Base-by-base conservation (phyloP, 169 alveolate species). In the Theileria sp. region DNA sequence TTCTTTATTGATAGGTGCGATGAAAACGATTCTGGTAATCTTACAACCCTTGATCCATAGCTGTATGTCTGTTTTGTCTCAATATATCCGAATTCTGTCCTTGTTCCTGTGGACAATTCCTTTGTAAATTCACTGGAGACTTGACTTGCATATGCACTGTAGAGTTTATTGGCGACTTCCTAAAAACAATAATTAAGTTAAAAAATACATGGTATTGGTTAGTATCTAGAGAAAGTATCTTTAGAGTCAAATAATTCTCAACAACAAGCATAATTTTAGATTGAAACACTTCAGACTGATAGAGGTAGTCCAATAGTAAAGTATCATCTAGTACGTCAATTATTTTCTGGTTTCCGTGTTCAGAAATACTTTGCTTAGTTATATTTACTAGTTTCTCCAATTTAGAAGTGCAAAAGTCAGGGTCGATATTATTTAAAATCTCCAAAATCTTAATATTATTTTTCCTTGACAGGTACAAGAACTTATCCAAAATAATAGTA, bases 81-180 rank as follows among this genome's bases (percentile, higher is more conserved):
- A 26, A 17, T 23, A 61, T 60, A 15, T 7, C 72, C 34, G 26
- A 7, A 30, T 23, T 23, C 36, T 51, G 54, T 23, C 26, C 44
- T 70, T n/a, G 78, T 17, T 25, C 61, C 73, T 34, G 75, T 66
- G 21, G 60, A 44, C 26, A 77, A n/a, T 17, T 71, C 21, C 36
- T 50, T 26, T 0, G 72, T 64, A 56, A 75, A 77, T 5, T 61
- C 82, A 56, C 72, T 75, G 28, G 89, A 83, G 12, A 83, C 81
- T 73, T 83, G 86, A 75, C 79, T 65, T 30, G 73, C 89, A 56
- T 83, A 83, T 26, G 89, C 86, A 44, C 66, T 83, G 78, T 83
- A 83, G 13, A 83, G 79, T 34, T 75, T 66, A 21, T 75, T 75
- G 19, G 89, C 89, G 8, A 83, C 74, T 19, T 32, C 34, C 86